Conservation (phyloP, 1,284 basidiomycete genomes). For the Ceratobasidium theobromae region DNA sequence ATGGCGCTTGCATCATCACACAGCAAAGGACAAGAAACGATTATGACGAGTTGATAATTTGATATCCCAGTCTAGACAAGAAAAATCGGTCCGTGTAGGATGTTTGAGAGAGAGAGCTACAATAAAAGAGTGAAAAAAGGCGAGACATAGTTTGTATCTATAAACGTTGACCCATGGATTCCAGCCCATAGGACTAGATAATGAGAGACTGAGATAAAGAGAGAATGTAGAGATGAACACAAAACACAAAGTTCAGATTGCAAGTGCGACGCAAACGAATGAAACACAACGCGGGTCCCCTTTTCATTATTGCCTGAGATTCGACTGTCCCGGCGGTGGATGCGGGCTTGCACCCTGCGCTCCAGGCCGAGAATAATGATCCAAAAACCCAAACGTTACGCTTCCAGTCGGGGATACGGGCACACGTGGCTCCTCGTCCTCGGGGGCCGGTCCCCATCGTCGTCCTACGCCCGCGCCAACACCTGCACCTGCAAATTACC, state of each 20-base stretch:
- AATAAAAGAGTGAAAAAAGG: not conserved
- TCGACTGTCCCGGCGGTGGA: constrained; percentile 19
- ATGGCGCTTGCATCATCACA: not conserved
- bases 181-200: constrained; percentile 9
- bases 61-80: constrained; percentile 12
- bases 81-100: constrained; percentile 22
- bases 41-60: constrained; percentile 4
- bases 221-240: not conserved
- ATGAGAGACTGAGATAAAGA: not conserved
- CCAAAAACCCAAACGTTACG: constrained; percentile 28
- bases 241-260: not conserved
- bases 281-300: not conserved
- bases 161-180: constrained; percentile 18
- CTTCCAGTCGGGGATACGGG: constrained; percentile 29
- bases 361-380: constrained; percentile 25
- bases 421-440: constrained; percentile 28
- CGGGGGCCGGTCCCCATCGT: constrained; percentile 28
- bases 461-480: constrained; percentile 18
- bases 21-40: not conserved
- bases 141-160: not conserved
- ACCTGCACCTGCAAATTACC: constrained; percentile 26
- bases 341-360: not conserved
- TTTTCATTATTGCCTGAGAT: constrained; percentile 4
- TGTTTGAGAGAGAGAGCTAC: constrained; percentile 13
- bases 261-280: not conserved